Conservation (phyloP, 176 grass and related monocot species). For the Zizania latifolia region DNA sequence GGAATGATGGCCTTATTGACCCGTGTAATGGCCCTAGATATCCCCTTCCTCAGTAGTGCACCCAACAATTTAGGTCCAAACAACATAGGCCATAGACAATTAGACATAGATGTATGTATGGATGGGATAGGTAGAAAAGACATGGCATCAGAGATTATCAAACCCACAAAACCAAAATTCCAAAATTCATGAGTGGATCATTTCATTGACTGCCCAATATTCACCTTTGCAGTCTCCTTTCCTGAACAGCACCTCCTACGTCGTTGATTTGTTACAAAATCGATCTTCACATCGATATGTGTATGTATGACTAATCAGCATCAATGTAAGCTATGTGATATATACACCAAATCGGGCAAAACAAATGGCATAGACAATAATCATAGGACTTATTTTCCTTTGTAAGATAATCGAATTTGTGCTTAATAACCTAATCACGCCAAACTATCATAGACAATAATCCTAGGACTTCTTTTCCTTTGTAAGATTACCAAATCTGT, state of each 20-base stretch:
- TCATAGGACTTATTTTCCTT: too few relatives aligned
- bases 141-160: neutral
- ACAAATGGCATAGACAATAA: too few relatives aligned
- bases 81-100: neutral
- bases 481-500: neutral
- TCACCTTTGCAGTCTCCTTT: neutral
- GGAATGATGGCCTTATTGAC: conserved; percentile 34
- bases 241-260: neutral
- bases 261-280: neutral
- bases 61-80: conserved; percentile 27
- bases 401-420: neutral
- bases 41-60: conserved; percentile 16
- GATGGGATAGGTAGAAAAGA: conserved; percentile 18
- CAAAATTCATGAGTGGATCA: neutral
- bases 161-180: too few relatives aligned
- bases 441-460: neutral
- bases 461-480: too few relatives aligned
- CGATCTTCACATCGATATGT: neutral
- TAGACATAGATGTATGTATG: neutral
- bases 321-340: too few relatives aligned
- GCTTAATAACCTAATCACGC: neutral
- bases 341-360: too few relatives aligned
- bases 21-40: neutral
- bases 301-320: neutral
- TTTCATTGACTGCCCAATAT: neutral